phyloP scores from a whole-genome alignment of 1,139 yeast genomes.

The Wickerhamiella pararugosa region DNA sequence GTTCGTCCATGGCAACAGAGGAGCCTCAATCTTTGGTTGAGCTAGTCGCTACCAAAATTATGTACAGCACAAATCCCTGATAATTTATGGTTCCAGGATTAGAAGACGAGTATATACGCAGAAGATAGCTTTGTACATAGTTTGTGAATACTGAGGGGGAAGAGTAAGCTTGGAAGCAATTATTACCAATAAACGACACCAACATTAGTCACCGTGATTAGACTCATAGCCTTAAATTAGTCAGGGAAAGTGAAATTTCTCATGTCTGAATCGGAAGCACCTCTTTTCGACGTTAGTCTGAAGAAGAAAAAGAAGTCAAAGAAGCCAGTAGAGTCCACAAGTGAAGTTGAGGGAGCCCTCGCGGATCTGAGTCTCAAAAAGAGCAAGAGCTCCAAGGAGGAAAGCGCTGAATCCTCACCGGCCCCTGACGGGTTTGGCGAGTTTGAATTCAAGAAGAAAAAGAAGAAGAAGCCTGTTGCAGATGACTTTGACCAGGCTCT shows the following conservation, averaged over 20 bases:
- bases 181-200: no score
- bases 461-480: constrained; percentile 42
- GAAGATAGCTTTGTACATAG: no score
- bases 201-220: no score
- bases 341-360: constrained; percentile 1
- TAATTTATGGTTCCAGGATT: no score
- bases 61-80: no score
- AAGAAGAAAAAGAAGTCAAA: constrained; percentile 70
- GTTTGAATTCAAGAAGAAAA: constrained; percentile 63
- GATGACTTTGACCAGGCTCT: constrained; percentile 86
- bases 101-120: no score
- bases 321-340: constrained; percentile 13
- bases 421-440: constrained; percentile 41
- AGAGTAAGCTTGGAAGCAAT: no score
- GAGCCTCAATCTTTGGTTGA: no score
- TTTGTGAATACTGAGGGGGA: no score
- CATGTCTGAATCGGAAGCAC: constrained; percentile 9
- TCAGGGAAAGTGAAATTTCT: neutral
- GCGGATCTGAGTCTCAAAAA: constrained; percentile 68
- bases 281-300: constrained; percentile 22
- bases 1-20: no score
- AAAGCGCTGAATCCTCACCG: constrained; percentile 34
- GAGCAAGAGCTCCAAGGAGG: constrained; percentile 23
- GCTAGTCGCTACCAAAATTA: no score
- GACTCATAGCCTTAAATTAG: no score